A percentile compares a stretch with the other conserved stretches of the same genome.
Conservation (phyloP, 2,329 filamentous ascomycete genomes). For the Verticillium alfalfae region DNA sequence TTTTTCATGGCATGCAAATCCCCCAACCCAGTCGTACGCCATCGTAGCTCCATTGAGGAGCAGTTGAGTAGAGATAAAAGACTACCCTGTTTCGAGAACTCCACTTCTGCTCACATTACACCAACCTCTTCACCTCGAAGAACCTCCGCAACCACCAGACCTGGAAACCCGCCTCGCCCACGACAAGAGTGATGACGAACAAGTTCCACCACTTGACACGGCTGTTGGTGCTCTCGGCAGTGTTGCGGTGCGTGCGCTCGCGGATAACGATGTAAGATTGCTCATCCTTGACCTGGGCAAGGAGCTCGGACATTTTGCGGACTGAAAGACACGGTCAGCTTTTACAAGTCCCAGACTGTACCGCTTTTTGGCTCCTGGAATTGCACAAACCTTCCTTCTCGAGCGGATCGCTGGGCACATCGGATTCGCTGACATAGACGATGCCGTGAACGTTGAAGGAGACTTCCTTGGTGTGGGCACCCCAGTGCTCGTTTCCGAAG, state of each 20-base stretch:
- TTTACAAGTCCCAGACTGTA: not conserved
- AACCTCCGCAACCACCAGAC: constrained; percentile 99
- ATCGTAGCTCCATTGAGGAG: not conserved
- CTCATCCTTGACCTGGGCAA: constrained; percentile 93
- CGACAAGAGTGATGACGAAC: constrained; percentile 84
- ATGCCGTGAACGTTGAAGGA: constrained; percentile 99
- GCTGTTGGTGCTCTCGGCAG: constrained; percentile 94
- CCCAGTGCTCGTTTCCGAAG: constrained; percentile 99
- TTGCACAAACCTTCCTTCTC: constrained; percentile 76
- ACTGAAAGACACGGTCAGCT: constrained; percentile 44
- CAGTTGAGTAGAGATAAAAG: not conserved
- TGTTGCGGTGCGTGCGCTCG: constrained; percentile 95
- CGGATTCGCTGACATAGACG: constrained; percentile 89
- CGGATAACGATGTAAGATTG: constrained; percentile 94
- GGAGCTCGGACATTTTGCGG: constrained; percentile 73
- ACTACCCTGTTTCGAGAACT: not conserved
- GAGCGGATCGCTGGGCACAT: constrained; percentile 78
- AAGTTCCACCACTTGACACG: constrained; percentile 99
- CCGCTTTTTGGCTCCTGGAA: not conserved
- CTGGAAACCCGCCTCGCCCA: constrained; percentile 93
- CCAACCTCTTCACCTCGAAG: constrained; percentile 77
- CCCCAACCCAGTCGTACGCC: not conserved
- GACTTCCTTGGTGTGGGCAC: constrained; percentile 92
- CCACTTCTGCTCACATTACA: constrained; percentile 33
- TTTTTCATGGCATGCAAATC: not conserved